Evolutionary conservation across 306 rosid species (phyloP).

Genomic region (Lagenaria siceraria): DNA sequence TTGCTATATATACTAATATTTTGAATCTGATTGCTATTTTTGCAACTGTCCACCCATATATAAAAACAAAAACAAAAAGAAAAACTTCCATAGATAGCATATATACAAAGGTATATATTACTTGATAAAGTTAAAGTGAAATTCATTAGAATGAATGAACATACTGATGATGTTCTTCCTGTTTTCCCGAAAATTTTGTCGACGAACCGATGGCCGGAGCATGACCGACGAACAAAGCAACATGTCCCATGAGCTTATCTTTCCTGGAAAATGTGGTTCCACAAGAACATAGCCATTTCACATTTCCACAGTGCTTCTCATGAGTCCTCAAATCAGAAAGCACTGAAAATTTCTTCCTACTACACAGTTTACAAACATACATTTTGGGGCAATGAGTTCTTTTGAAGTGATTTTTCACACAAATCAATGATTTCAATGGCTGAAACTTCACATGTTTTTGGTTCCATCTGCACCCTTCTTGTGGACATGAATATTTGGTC

Average conservation of each 20-base stretch:
- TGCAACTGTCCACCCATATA: too few relatives aligned
- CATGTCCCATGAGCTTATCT: constrained; percentile 89
- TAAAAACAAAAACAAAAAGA: not conserved
- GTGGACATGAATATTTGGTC: constrained; percentile 79
- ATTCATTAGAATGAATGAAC: not conserved
- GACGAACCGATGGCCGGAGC: constrained; percentile 18
- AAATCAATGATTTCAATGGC: constrained; percentile 81
- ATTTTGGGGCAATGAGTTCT: constrained; percentile 92
- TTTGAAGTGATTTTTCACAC: constrained; percentile 90
- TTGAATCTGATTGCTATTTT: too few relatives aligned
- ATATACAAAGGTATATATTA: not conserved
- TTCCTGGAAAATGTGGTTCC: constrained; percentile 91
- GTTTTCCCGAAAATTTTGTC: not conserved
- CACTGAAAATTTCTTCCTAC: constrained; percentile 73
- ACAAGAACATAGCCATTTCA: constrained; percentile 79
- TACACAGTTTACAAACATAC: constrained; percentile 86
- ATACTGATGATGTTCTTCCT: not conserved
- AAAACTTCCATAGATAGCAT: not conserved
- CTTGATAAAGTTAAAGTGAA: not conserved
- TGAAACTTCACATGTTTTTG: constrained; percentile 67
- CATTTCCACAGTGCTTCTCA: constrained; percentile 92
- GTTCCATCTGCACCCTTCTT: constrained; percentile 90
- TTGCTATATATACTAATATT: too few relatives aligned
- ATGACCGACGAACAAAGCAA: constrained; percentile 68
- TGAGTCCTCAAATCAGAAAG: constrained; percentile 84